phyloP scores from a whole-genome alignment of 257 asterid genomes.

The Solanum clarkiae region DNA sequence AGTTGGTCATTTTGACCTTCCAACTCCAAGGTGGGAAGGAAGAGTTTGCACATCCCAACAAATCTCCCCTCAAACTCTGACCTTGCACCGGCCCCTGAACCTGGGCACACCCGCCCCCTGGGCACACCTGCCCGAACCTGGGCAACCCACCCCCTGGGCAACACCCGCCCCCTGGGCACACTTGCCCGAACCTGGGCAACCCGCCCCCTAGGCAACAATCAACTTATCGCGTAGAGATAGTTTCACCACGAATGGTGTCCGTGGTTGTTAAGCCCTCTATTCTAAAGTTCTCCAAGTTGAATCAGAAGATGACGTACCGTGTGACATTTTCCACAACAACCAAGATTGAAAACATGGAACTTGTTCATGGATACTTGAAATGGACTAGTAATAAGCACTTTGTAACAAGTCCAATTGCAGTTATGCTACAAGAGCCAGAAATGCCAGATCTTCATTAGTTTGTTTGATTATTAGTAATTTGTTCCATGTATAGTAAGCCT shows the following conservation, averaged over 20 bases:
- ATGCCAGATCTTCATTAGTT: background rate
- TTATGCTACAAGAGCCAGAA: background rate
- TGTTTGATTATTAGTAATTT: background rate
- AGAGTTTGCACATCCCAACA: too few relatives aligned
- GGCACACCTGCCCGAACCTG: too few relatives aligned
- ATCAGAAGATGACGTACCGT: background rate
- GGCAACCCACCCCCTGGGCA: too few relatives aligned
- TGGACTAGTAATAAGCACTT: slow-evolving; percentile 12
- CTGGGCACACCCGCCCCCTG: too few relatives aligned
- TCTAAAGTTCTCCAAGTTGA: slow-evolving; percentile 2
- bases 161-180: too few relatives aligned
- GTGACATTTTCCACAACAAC: slow-evolving; percentile 5
- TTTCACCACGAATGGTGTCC: slow-evolving; percentile 1
- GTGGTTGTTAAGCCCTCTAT: slow-evolving; percentile 4
- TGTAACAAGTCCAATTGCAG: slow-evolving; percentile 16
- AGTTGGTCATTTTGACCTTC: too few relatives aligned
- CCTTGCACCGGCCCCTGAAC: too few relatives aligned
- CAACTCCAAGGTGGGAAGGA: too few relatives aligned
- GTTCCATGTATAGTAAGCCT: background rate
- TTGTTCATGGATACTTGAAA: slow-evolving; percentile 13
- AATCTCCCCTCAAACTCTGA: too few relatives aligned
- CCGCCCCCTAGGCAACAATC: slow-evolving; percentile 12
- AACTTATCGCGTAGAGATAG: background rate
- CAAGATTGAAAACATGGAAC: background rate
- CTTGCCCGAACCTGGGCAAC: too few relatives aligned